phyloP scores from a whole-genome alignment of 805 yeast species.

The Metschnikowia santaceciliae region DNA sequence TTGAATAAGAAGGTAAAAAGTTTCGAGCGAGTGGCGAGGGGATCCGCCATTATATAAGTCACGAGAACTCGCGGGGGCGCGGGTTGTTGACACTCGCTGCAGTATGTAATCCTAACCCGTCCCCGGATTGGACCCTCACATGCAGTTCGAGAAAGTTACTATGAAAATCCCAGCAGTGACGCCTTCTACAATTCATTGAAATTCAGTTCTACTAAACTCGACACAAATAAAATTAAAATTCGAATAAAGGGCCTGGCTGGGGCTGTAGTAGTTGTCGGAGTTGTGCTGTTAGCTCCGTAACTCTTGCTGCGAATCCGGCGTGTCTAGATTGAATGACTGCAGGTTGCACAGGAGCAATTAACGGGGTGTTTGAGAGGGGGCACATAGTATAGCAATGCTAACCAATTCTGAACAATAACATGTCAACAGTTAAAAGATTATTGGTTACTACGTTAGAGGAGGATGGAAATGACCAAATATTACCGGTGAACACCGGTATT shows the following conservation, averaged over 20 bases:
- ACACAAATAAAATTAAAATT: not conserved
- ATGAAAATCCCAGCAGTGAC: not conserved
- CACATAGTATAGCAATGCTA: not conserved
- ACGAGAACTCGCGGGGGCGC: slow-evolving; percentile 6
- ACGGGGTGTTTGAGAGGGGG: not conserved
- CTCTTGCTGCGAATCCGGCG: slow-evolving; percentile 9
- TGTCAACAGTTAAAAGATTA: slow-evolving; percentile 24
- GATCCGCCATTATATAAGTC: slow-evolving; percentile 1
- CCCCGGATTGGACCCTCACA: not conserved
- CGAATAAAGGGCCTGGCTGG: not conserved
- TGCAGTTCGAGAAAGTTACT: not conserved
- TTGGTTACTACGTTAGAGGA: slow-evolving; percentile 29
- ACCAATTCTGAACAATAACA: not conserved
- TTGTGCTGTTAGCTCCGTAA: not conserved
- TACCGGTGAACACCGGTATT: slow-evolving; percentile 42
- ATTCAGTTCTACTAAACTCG: not conserved
- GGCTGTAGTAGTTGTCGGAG: not conserved
- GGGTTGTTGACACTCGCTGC: slow-evolving; percentile 13
- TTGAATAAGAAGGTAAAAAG: not conserved
- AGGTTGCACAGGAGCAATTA: slow-evolving; percentile 1
- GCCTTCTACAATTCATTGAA: not conserved
- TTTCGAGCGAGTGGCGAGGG: slow-evolving; percentile 1
- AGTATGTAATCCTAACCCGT: slow-evolving; percentile 4
- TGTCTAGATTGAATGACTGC: not conserved
- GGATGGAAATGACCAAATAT: slow-evolving; percentile 23